Evolutionary conservation across 163 green algal species (phyloP).

Genomic region (Volvox carteri): DNA sequence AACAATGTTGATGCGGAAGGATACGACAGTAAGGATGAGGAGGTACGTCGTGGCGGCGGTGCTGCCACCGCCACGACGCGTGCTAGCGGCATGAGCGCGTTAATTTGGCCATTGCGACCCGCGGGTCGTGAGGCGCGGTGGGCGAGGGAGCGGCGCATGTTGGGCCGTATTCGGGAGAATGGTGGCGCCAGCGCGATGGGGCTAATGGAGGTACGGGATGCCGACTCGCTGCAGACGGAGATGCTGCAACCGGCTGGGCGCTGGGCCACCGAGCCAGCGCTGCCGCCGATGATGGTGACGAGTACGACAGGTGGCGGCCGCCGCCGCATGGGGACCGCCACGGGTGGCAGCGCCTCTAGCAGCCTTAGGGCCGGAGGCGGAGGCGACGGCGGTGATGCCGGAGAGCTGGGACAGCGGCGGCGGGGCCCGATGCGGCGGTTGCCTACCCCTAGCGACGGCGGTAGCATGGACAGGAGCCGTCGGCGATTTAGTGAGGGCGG

Average conservation of each 20-base stretch:
- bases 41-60: not conserved
- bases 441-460: not conserved
- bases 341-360: not conserved
- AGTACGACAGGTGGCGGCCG: not conserved
- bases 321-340: not conserved
- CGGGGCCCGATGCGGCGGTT: not conserved
- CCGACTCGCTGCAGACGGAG: not conserved
- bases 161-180: slow-evolving; percentile 7
- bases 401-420: not conserved
- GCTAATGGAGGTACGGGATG: not conserved
- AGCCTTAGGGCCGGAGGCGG: not conserved
- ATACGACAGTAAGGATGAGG: not conserved
- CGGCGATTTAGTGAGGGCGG: slow-evolving; percentile 17
- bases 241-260: not conserved
- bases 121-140: not conserved
- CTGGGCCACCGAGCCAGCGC: not conserved
- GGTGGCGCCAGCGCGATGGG: slow-evolving; percentile 1
- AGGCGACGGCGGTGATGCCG: not conserved
- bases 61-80: not conserved
- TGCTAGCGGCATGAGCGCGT: not conserved
- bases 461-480: not conserved
- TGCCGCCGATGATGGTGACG: not conserved
- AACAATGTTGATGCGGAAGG: not conserved
- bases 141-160: not conserved
- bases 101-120: not conserved